Evolutionary conservation across 2,329 filamentous ascomycete species (phyloP).

Genomic region (Talaromyces sp.): DNA sequence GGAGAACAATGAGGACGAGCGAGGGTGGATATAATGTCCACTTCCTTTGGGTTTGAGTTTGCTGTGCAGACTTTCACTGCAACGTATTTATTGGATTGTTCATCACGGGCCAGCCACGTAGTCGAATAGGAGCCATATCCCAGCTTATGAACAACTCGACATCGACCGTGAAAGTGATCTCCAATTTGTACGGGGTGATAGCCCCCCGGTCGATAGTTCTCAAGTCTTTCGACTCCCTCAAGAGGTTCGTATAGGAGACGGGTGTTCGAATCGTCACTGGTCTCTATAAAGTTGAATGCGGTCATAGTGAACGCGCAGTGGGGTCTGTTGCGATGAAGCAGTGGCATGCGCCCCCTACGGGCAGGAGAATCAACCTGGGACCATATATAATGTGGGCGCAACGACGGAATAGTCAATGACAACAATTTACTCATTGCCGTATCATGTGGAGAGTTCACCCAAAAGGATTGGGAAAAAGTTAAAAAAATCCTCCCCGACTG

Average conservation of each 20-base stretch:
- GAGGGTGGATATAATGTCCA: slow-evolving; percentile 10
- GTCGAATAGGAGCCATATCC: slow-evolving; percentile 37
- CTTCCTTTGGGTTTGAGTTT: slow-evolving; percentile 16
- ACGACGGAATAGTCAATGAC: too few relatives aligned
- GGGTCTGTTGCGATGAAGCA: too few relatives aligned
- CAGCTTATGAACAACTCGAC: slow-evolving; percentile 39
- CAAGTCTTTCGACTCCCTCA: slow-evolving; percentile 21
- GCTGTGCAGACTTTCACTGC: slow-evolving; percentile 22
- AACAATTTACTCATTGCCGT: too few relatives aligned
- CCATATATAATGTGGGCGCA: too few relatives aligned
- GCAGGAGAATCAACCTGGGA: too few relatives aligned
- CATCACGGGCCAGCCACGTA: slow-evolving; percentile 26
- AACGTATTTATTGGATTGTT: slow-evolving; percentile 20
- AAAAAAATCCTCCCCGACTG: neutral
- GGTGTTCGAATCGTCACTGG: neutral
- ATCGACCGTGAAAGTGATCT: slow-evolving; percentile 28
- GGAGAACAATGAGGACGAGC: neutral
- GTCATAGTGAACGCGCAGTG: too few relatives aligned
- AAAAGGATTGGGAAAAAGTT: neutral
- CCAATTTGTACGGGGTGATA: slow-evolving; percentile 26
- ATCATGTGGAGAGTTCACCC: too few relatives aligned
- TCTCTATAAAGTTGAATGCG: too few relatives aligned
- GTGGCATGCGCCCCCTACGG: too few relatives aligned
- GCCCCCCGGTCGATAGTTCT: slow-evolving; percentile 23
- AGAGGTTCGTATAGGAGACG: slow-evolving; percentile 16